Evolutionary conservation across 768 basidiomycete genomes (phyloP).

Genomic region (Leccinum broughii): DNA sequence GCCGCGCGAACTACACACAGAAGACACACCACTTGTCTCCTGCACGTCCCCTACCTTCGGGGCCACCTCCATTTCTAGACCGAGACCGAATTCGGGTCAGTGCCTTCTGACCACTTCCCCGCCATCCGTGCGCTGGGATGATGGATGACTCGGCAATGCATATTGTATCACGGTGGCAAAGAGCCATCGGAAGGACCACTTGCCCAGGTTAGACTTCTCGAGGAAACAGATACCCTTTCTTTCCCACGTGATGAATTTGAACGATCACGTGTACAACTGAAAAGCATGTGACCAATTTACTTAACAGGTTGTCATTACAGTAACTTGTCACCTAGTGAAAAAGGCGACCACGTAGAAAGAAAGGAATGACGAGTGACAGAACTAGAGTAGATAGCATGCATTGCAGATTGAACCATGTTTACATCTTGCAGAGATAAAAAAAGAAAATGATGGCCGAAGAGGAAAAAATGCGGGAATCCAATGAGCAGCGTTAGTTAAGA

Average conservation of each 20-base stretch:
- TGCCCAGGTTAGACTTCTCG: slow-evolving; percentile 2
- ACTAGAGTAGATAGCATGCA: slow-evolving; percentile 21
- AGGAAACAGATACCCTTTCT: slow-evolving; percentile 9
- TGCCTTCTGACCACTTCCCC: slow-evolving; percentile 1
- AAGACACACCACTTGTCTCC: slow-evolving; percentile 4
- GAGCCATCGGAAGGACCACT: slow-evolving; percentile 7
- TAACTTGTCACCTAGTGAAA: slow-evolving; percentile 6
- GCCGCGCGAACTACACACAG: slow-evolving; percentile 1
- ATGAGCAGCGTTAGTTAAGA: slow-evolving; percentile 32
- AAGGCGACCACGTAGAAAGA: slow-evolving; percentile 11
- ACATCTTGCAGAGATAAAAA: slow-evolving; percentile 27
- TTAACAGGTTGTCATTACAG: slow-evolving; percentile 1
- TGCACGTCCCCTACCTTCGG: slow-evolving; percentile 10
- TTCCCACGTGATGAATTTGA: slow-evolving; percentile 26
- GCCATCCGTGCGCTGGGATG: background rate
- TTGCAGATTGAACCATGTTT: slow-evolving; percentile 24
- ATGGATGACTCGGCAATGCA: background rate
- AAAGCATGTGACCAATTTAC: background rate
- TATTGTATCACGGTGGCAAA: slow-evolving; percentile 3
- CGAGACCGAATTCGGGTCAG: background rate
- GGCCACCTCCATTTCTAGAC: slow-evolving; percentile 2
- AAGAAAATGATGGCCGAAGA: slow-evolving; percentile 5
- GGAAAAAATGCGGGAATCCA: slow-evolving; percentile 10
- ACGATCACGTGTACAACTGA: slow-evolving; percentile 21
- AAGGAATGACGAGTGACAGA: slow-evolving; percentile 3